Evolutionary conservation across 2,329 filamentous ascomycete genomes (phyloP).

Genomic region (Fusarium sulawesiense): DNA sequence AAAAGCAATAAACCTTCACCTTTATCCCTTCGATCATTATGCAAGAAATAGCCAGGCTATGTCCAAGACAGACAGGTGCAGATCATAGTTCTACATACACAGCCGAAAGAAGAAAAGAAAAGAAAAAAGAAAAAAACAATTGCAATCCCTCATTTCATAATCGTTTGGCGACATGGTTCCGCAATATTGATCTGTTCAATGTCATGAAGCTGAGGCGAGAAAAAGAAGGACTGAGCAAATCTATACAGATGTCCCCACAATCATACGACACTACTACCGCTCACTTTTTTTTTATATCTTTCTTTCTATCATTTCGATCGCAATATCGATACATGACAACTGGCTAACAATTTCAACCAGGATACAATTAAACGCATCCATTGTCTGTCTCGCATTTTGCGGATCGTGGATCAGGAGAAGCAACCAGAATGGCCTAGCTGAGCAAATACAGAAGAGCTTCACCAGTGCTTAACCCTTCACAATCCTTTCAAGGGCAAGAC

Average conservation of each 20-base stretch:
- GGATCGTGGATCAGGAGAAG: background rate
- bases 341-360: background rate
- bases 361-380: background rate
- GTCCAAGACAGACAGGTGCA: slow-evolving; percentile 29
- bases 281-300: background rate
- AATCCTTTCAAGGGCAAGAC: background rate
- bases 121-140: background rate
- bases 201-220: slow-evolving; percentile 7
- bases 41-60: slow-evolving; percentile 25
- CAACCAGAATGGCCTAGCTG: slow-evolving; percentile 11
- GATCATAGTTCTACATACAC: slow-evolving; percentile 23
- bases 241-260: slow-evolving; percentile 23
- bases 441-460: slow-evolving; percentile 6
- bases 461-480: background rate
- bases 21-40: slow-evolving; percentile 29
- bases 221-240: slow-evolving; percentile 12
- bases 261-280: slow-evolving; percentile 30
- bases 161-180: background rate
- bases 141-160: background rate
- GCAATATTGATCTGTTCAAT: background rate
- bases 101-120: background rate
- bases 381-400: slow-evolving; percentile 2
- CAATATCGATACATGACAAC: slow-evolving; percentile 15
- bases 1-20: slow-evolving; percentile 39
- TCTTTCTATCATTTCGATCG: background rate